Evolutionary conservation across 1,284 basidiomycete species (phyloP).

Genomic region (Puccinia polysora): DNA sequence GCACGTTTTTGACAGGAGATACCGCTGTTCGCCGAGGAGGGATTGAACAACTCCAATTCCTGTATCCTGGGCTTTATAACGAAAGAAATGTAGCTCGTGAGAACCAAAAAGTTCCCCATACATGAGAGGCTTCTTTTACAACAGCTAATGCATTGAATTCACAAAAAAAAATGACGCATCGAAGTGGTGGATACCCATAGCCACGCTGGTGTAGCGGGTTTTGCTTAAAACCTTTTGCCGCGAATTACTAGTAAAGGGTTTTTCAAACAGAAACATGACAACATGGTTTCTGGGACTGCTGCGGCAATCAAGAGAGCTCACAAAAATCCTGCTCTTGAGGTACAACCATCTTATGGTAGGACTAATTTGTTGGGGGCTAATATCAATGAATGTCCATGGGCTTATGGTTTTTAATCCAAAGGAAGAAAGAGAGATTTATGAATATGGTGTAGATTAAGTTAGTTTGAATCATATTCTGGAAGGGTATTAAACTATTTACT

Average conservation of each 20-base stretch:
- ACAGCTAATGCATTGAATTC: background rate
- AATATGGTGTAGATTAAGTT: slow-evolving; percentile 65
- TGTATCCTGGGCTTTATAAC: slow-evolving; percentile 64
- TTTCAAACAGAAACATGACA: slow-evolving; percentile 60
- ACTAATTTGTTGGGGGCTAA: slow-evolving; percentile 64
- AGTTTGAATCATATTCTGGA: no score
- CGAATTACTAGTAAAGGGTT: slow-evolving; percentile 71
- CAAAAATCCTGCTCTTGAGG: slow-evolving; percentile 60
- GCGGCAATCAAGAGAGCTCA: slow-evolving; percentile 67
- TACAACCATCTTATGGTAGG: slow-evolving; percentile 64
- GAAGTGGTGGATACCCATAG: slow-evolving; percentile 66
- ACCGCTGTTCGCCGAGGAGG: slow-evolving; percentile 69
- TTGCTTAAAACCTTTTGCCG: slow-evolving; percentile 66
- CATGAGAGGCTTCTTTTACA: no score
- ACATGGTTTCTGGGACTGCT: slow-evolving; percentile 67
- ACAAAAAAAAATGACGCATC: background rate
- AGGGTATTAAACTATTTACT: no score
- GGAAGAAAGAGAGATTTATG: slow-evolving; percentile 63
- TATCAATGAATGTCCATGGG: slow-evolving; percentile 67
- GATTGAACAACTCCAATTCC: slow-evolving; percentile 59
- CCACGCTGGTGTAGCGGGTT: slow-evolving; percentile 74
- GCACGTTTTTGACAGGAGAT: slow-evolving; percentile 72
- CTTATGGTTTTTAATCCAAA: slow-evolving; percentile 69
- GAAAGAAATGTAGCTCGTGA: slow-evolving; percentile 64
- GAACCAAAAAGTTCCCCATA: background rate